Evolutionary conservation across 2,329 filamentous ascomycete species (phyloP), one percentile per base, ranked within the genome.

Genomic region (Aureobasidium sp.): DNA sequence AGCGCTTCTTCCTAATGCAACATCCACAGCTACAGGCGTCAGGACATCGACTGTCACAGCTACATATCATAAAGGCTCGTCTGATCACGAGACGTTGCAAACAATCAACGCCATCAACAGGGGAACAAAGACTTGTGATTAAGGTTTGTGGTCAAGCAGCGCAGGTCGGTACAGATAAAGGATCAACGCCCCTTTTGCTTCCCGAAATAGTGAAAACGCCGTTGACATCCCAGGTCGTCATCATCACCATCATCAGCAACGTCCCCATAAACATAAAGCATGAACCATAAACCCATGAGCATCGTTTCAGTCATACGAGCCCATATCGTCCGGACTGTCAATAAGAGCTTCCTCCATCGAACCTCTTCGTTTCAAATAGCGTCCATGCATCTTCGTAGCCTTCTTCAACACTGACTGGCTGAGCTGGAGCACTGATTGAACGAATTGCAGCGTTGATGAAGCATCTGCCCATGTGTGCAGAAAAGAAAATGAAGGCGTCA

Each of bases 101-200:
- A 33, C 49, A 15, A 40, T 53, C 15, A 15, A 27, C 49, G 40
- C 23, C 33, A 53, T 53, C 49, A 55, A 43, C 37, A 55, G 19
- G 38, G 38, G 25, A 29, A 43, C 23, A 23, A 25, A 33, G 25
- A 27, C 8, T 25, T 57, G 23, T 3, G 3, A n/a, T 57, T 57
- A 35, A 40, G 31, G 35, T 57, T 46, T 37, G 27, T n/a, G 23
- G 15, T 46, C 11, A 57, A 57, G 53, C 40, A 57, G 33, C 51
- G 51, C 51, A 55, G 51, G 53, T 57, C 29, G 19, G 29, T 40
- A 57, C 35, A 27, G 19, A 4, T 45, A 25, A 35, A 57, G 38
- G 29, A 37, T 17, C 35, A 57, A 57, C 53, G 53, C 53, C 53
- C 53, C 27, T 57, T 55, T 43, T 29, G 19, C 27, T 49, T n/a